These are phyloP conservation scores for Nitzschia inconspicua DNA, from an alignment of 108 stramenopile species.

Conservation along the genomic window DNA sequence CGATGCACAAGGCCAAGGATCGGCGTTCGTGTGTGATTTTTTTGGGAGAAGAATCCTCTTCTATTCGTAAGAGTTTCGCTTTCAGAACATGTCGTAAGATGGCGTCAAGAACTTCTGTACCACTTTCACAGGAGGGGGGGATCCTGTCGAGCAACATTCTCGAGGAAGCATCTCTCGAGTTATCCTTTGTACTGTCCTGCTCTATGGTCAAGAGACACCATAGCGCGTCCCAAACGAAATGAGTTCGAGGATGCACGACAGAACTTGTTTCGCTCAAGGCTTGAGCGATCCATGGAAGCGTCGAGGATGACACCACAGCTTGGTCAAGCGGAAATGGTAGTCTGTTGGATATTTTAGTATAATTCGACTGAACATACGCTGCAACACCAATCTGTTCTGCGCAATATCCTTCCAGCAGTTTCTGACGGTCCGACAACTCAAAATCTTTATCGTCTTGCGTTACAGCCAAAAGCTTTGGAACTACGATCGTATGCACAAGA, in stretches of 20 bases:
- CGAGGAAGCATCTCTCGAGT: constrained; percentile 1
- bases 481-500: constrained; percentile 44
- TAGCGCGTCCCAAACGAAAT: constrained; percentile 80
- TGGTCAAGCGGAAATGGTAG: constrained; percentile 47
- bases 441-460: constrained; percentile 7
- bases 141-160: constrained; percentile 22
- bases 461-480: constrained; percentile 45
- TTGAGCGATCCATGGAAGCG: constrained; percentile 31
- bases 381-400: constrained; percentile 69
- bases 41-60: constrained; percentile 24
- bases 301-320: constrained; percentile 47
- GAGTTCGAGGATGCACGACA: constrained; percentile 67
- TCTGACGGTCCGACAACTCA: constrained; percentile 4
- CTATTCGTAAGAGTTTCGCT: constrained; percentile 37
- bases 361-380: constrained; percentile 52
- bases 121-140: constrained; percentile 26
- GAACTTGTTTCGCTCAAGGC: constrained; percentile 59
- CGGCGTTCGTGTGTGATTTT: constrained; percentile 63
- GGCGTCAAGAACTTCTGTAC: constrained; percentile 34
- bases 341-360: not conserved
- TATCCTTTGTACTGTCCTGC: constrained; percentile 11
- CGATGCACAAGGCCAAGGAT: constrained; percentile 53
- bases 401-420: constrained; percentile 35
- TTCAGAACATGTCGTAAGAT: constrained; percentile 55
- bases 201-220: constrained; percentile 61